Evolutionary conservation across 2,329 filamentous ascomycete genomes (phyloP).

Genomic region (Claviceps arundinis): DNA sequence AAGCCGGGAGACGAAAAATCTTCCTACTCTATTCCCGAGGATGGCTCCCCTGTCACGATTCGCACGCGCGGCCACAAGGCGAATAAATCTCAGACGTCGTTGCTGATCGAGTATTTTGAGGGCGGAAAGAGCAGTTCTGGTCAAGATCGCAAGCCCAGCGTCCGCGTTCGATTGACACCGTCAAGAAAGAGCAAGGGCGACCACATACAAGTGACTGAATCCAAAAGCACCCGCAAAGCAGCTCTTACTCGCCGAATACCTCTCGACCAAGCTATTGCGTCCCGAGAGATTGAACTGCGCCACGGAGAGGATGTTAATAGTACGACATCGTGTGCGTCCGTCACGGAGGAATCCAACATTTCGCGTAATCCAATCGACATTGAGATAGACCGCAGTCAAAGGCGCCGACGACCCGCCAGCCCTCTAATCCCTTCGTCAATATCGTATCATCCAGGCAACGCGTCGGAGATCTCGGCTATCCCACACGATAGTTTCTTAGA

Average conservation of each 20-base stretch:
- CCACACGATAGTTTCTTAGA: conserved; percentile 49
- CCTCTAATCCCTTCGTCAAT: conserved; percentile 48
- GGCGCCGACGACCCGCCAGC: conserved; percentile 51
- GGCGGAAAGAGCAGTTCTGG: conserved; percentile 50
- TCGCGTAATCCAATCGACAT: conserved; percentile 72
- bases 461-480: conserved; percentile 78
- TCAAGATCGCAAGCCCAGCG: conserved; percentile 63
- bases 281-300: conserved; percentile 30
- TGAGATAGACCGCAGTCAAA: conserved; percentile 57
- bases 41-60: conserved; percentile 87
- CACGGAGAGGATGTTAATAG: conserved; percentile 51
- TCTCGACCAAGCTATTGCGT: conserved; percentile 24
- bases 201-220: conserved; percentile 78
- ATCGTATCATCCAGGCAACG: conserved; percentile 49
- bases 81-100: conserved; percentile 67
- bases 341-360: conserved; percentile 66
- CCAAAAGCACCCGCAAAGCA: conserved; percentile 57
- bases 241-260: conserved; percentile 44
- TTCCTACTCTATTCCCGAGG: conserved; percentile 68
- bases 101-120: conserved; percentile 93
- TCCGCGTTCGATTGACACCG: conserved; percentile 67
- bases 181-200: conserved; percentile 57
- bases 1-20: conserved; percentile 56
- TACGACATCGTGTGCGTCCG: conserved; percentile 63
- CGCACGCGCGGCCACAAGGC: conserved; percentile 53